Evolutionary conservation across 1,139 yeast genomes (phyloP).

Genomic region (Diutina pseudorugosa): DNA sequence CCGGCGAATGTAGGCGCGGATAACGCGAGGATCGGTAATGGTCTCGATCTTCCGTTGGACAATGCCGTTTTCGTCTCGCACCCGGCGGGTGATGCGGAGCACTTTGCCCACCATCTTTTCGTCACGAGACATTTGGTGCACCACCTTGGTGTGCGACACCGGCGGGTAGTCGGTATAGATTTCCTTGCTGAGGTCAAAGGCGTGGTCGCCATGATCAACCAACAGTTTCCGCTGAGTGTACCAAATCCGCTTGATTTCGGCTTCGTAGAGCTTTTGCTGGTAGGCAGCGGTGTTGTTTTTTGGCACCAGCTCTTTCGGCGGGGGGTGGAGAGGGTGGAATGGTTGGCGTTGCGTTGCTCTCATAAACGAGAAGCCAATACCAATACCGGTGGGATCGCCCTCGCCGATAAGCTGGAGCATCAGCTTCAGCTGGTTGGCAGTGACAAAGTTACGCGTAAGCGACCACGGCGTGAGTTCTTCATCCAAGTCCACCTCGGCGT

Average conservation of each 20-base stretch:
- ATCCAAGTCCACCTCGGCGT: conserved; percentile 40
- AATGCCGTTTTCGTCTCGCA: conserved; percentile 76
- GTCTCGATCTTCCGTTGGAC: conserved; percentile 74
- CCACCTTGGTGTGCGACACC: conserved; percentile 20
- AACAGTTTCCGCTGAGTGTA: conserved; percentile 66
- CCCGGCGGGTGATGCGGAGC: conserved; percentile 69
- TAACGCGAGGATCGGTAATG: conserved; percentile 74
- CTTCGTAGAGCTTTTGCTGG: conserved; percentile 88
- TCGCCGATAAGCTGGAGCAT: conserved; percentile 95
- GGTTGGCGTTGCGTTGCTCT: conserved; percentile 95
- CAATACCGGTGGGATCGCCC: conserved; percentile 92
- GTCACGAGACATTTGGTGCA: conserved; percentile 17
- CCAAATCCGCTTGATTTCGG: conserved; percentile 87
- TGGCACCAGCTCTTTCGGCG: conserved; percentile 31
- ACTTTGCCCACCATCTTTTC: conserved; percentile 20
- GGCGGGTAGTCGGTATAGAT: conserved; percentile 32
- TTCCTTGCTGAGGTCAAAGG: conserved; percentile 12
- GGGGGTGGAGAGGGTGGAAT: conserved; percentile 52
- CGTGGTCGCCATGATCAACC: conserved; percentile 23
- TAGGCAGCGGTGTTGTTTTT: conserved; percentile 46
- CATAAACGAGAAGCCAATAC: conserved; percentile 81
- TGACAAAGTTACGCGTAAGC: conserved; percentile 75
- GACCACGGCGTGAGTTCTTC: conserved; percentile 95
- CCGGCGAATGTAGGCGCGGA: conserved; percentile 72
- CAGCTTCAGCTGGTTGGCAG: conserved; percentile 92